Conservation (phyloP, 2,329 filamentous ascomycete species). For the Monosporascus sp. region DNA sequence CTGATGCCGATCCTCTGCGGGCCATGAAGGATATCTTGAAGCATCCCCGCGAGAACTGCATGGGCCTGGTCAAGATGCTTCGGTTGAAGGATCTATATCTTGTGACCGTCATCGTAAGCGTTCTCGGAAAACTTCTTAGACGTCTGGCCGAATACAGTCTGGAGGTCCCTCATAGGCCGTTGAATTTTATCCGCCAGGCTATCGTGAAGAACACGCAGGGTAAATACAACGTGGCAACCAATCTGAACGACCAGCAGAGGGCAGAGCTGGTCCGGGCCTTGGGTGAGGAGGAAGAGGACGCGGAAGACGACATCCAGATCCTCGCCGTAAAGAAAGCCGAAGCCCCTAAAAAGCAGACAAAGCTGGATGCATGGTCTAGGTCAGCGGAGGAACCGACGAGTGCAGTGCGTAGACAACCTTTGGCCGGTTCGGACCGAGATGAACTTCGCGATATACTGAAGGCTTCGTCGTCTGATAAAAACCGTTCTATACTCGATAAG, state of each 20-base stretch:
- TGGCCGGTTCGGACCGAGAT: slow-evolving; percentile 36
- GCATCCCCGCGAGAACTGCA: slow-evolving; percentile 55
- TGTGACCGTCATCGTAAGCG: slow-evolving; percentile 71
- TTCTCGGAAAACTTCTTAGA: slow-evolving; percentile 78
- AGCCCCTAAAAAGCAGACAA: slow-evolving; percentile 50
- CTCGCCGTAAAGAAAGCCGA: slow-evolving; percentile 34
- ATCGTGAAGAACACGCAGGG: slow-evolving; percentile 56
- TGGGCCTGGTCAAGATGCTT: slow-evolving; percentile 81
- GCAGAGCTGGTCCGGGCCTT: slow-evolving; percentile 69
- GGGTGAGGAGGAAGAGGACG: slow-evolving; percentile 49
- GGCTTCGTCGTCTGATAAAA: slow-evolving; percentile 39
- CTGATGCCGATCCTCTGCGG: slow-evolving; percentile 29
- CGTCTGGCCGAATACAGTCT: slow-evolving; percentile 75
- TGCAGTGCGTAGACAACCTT: slow-evolving; percentile 13
- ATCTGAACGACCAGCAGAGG: slow-evolving; percentile 75
- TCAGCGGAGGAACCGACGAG: slow-evolving; percentile 34
- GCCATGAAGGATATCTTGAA: slow-evolving; percentile 50
- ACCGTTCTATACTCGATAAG: slow-evolving; percentile 38
- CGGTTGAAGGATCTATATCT: slow-evolving; percentile 84
- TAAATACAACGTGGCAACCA: slow-evolving; percentile 63
- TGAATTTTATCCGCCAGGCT: slow-evolving; percentile 60
- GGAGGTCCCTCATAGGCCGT: slow-evolving; percentile 57
- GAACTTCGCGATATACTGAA: slow-evolving; percentile 42
- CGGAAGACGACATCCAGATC: slow-evolving; percentile 44
- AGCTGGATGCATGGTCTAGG: slow-evolving; percentile 58